Percentiles rank a stretch among this genome's conserved stretches.
phyloP scores from a whole-genome alignment of 1,139 yeast genomes.

The Saccharomyces hybrid region DNA sequence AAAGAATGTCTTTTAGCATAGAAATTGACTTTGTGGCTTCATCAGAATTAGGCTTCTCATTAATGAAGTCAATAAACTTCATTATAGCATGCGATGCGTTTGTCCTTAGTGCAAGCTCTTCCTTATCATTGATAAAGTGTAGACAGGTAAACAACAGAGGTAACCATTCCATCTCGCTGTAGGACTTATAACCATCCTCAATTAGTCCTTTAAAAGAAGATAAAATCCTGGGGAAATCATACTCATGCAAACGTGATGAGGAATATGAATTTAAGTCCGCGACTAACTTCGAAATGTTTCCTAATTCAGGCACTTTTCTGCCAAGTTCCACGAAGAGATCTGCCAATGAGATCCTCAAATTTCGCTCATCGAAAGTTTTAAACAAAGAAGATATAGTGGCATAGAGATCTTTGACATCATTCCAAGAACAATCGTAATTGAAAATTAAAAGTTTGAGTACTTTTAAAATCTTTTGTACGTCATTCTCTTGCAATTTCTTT shows the following conservation, averaged over 20 bases:
- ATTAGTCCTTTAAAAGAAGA: constrained; percentile 60
- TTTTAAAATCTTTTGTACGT: constrained; percentile 52
- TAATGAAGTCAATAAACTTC: constrained; percentile 56
- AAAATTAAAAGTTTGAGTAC: constrained; percentile 50
- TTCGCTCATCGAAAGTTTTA: constrained; percentile 49
- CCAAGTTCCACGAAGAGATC: constrained; percentile 57
- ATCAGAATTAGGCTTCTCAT: constrained; percentile 33
- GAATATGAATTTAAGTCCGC: constrained; percentile 66
- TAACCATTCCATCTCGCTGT: constrained; percentile 62
- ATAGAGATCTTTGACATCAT: constrained; percentile 49
- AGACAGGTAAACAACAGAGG: constrained; percentile 67
- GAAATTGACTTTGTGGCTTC: constrained; percentile 37
- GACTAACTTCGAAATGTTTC: constrained; percentile 44
- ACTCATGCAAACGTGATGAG: constrained; percentile 54
- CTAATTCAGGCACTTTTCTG: constrained; percentile 39
- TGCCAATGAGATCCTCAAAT: constrained; percentile 55
- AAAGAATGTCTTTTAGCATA: constrained; percentile 47
- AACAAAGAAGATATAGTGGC: constrained; percentile 52
- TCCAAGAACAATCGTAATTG: constrained; percentile 47
- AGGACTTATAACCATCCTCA: constrained; percentile 42
- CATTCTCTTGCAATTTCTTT: constrained; percentile 45
- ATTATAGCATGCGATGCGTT: constrained; percentile 64
- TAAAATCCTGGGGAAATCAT: constrained; percentile 72
- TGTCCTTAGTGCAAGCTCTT: constrained; percentile 73
- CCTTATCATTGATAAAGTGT: constrained; percentile 67